These are phyloP conservation scores for Epichloe typhina DNA, from an alignment of 2,329 filamentous ascomycete genomes.

Conservation along the genomic window DNA sequence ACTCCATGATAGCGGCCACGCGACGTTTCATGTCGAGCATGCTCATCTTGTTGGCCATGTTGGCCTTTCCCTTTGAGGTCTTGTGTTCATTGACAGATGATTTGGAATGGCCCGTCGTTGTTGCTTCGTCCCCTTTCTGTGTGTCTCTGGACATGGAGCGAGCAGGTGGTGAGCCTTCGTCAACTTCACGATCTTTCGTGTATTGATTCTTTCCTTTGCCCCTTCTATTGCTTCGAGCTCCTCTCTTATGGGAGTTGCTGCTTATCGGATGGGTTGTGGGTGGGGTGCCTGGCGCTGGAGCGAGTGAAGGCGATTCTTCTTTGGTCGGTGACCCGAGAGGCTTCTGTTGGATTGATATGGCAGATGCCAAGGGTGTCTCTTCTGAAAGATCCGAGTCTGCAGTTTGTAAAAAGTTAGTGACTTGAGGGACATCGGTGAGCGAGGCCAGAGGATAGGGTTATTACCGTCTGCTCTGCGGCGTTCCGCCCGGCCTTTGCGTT, in stretches of 20 bases:
- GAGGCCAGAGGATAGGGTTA: not conserved
- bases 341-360: constrained; percentile 16
- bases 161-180: constrained; percentile 44
- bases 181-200: constrained; percentile 56
- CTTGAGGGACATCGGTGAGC: not conserved
- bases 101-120: constrained; percentile 21
- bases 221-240: constrained; percentile 48
- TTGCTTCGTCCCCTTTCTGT: constrained; percentile 24
- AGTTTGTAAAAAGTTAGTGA: not conserved
- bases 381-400: constrained; percentile 61
- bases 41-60: constrained; percentile 54
- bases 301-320: constrained; percentile 17
- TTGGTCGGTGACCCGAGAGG: constrained; percentile 16
- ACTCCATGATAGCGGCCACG: constrained; percentile 74
- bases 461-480: constrained; percentile 70
- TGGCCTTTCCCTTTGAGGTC: constrained; percentile 34
- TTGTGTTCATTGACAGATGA: constrained; percentile 33
- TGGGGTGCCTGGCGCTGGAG: constrained; percentile 25
- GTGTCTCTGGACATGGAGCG: constrained; percentile 41
- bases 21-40: constrained; percentile 83
- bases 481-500: constrained; percentile 71
- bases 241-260: constrained; percentile 43
- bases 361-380: constrained; percentile 42
- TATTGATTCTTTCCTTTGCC: constrained; percentile 71
- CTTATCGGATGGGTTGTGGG: constrained; percentile 31